Percentiles rank a stretch among this genome's conserved stretches.
These are phyloP conservation scores for Haplosporangium gracile DNA, from an alignment of 192 early-diverging fungal genomes.

Conservation along the genomic window DNA sequence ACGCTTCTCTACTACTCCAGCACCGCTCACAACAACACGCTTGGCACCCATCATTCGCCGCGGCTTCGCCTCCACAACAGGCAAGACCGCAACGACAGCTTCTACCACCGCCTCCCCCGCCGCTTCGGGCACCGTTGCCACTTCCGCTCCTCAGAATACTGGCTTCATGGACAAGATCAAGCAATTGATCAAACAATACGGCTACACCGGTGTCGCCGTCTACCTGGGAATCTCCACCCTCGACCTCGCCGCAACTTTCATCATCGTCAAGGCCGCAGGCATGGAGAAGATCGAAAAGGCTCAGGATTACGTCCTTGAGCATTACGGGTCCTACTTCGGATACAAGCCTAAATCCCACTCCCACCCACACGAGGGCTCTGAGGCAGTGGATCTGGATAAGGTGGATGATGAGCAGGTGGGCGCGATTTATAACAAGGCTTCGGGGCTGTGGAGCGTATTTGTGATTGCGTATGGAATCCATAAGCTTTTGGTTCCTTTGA, in stretches of 20 bases:
- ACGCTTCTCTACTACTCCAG: not conserved
- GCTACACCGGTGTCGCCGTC: conserved; percentile 61
- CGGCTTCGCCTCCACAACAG: conserved; percentile 28
- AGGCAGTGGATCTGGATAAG: conserved; percentile 14
- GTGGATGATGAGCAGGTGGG: conserved; percentile 34
- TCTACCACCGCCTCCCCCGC: conserved; percentile 2
- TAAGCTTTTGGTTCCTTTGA: conserved; percentile 67
- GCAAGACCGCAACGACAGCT: conserved; percentile 4
- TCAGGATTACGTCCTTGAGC: conserved; percentile 60
- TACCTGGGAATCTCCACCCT: conserved; percentile 61
- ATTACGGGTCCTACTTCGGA: conserved; percentile 39
- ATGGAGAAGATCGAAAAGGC: conserved; percentile 60
- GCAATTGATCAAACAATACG: conserved; percentile 64
- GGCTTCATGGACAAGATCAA: conserved; percentile 59
- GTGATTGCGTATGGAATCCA: conserved; percentile 75
- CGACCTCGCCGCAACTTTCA: conserved; percentile 65
- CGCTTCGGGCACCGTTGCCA: not conserved
- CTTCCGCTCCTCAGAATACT: conserved; percentile 1
- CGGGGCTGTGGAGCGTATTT: conserved; percentile 62
- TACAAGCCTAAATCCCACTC: conserved; percentile 30
- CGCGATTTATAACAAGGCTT: conserved; percentile 49
- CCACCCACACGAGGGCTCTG: not conserved
- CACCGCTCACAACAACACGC: conserved; percentile 5
- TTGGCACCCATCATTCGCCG: conserved; percentile 32
- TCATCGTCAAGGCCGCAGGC: conserved; percentile 59